Evolutionary conservation across 2,329 filamentous ascomycete genomes (phyloP).

Genomic region (Neodidymelliopsis sp.): DNA sequence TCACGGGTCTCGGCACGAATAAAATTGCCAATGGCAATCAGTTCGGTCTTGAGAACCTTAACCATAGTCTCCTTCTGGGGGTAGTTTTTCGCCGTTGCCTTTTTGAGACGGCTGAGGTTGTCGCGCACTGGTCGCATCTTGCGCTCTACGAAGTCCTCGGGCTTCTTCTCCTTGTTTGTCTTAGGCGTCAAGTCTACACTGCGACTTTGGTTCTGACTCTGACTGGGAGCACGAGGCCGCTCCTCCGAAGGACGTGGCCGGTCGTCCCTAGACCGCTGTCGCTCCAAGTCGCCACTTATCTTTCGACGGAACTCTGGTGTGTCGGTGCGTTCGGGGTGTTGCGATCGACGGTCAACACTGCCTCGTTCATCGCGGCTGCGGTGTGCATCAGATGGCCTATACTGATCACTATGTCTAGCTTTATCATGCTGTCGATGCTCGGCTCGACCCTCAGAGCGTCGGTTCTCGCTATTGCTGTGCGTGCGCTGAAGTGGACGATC

Average conservation of each 20-base stretch:
- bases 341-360: slow-evolving; percentile 49
- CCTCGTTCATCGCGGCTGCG: slow-evolving; percentile 43
- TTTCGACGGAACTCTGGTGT: slow-evolving; percentile 56
- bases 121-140: slow-evolving; percentile 66
- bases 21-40: slow-evolving; percentile 69
- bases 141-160: slow-evolving; percentile 59
- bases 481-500: slow-evolving; percentile 48
- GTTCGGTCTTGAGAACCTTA: slow-evolving; percentile 66
- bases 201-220: slow-evolving; percentile 54
- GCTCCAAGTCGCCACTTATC: slow-evolving; percentile 53
- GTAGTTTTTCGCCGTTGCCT: slow-evolving; percentile 68
- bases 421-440: slow-evolving; percentile 45
- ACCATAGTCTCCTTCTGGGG: slow-evolving; percentile 69
- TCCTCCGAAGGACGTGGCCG: slow-evolving; percentile 61
- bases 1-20: slow-evolving; percentile 59
- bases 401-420: slow-evolving; percentile 47
- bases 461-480: slow-evolving; percentile 48
- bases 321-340: slow-evolving; percentile 45
- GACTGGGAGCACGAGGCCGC: slow-evolving; percentile 47
- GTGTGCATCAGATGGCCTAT: slow-evolving; percentile 38
- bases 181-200: slow-evolving; percentile 40
- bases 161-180: slow-evolving; percentile 34
- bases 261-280: slow-evolving; percentile 40
- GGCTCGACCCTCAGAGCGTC: slow-evolving; percentile 41
- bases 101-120: slow-evolving; percentile 66